phyloP scores from a whole-genome alignment of 139 green algal species.

The Micromonas commoda region DNA sequence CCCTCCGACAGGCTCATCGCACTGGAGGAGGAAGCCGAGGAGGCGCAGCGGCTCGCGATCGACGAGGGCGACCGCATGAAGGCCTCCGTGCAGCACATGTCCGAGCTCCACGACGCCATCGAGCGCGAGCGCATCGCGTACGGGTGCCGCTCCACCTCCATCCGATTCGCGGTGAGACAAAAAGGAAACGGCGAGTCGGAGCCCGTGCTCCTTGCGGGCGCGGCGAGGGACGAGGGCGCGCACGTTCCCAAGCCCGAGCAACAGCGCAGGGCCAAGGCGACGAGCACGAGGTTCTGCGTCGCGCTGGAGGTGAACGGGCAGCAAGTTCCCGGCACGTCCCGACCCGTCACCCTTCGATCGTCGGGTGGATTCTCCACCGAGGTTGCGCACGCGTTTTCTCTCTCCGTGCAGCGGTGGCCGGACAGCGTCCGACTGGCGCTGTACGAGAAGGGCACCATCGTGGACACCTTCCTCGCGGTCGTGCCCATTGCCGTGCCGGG shows the following conservation, averaged over 20 bases:
- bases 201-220: neutral
- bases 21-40: neutral
- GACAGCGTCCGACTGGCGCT: neutral
- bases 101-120: neutral
- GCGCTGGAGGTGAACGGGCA: neutral
- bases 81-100: neutral
- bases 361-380: neutral
- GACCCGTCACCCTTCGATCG: neutral
- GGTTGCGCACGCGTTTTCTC: neutral
- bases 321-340: neutral
- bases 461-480: neutral
- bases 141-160: neutral
- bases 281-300: neutral
- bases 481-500: neutral
- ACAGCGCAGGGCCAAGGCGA: neutral
- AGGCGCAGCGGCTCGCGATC: neutral
- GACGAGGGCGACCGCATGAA: neutral
- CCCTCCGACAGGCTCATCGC: neutral
- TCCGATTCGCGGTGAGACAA: neutral
- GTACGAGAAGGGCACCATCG: neutral
- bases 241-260: neutral
- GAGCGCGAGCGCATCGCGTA: neutral
- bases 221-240: neutral
- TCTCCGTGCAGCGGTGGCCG: neutral
- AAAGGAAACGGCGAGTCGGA: neutral